Evolutionary conservation across 306 rosid genomes (phyloP).

Genomic region (Argentina anserina): DNA sequence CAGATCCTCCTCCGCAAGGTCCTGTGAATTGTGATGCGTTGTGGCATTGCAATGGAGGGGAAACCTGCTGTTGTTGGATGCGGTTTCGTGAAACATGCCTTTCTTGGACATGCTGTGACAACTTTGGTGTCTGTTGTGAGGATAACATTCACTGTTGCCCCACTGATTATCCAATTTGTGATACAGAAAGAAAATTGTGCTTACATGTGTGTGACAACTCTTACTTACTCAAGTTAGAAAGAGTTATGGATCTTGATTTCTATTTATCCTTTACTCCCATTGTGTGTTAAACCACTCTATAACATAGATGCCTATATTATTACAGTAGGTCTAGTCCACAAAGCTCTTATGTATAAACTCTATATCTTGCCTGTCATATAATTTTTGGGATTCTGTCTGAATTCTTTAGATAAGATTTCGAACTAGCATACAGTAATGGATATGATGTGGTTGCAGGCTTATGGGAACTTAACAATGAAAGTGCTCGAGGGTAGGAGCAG

Average conservation of each 20-base stretch:
- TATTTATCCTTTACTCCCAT: background rate
- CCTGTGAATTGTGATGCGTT: slow-evolving; percentile 55
- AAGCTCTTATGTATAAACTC: background rate
- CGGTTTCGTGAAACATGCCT: slow-evolving; percentile 58
- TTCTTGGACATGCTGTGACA: slow-evolving; percentile 66
- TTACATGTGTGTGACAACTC: slow-evolving; percentile 51
- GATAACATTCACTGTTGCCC: slow-evolving; percentile 75
- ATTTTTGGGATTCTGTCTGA: too few relatives aligned
- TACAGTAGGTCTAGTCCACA: background rate
- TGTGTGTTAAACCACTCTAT: background rate
- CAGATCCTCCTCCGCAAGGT: slow-evolving; percentile 78
- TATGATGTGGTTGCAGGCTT: slow-evolving; percentile 34
- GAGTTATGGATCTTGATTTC: background rate
- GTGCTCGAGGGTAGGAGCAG: slow-evolving; percentile 23
- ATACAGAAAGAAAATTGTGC: slow-evolving; percentile 44
- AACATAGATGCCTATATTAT: too few relatives aligned
- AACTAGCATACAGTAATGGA: slow-evolving; percentile 3
- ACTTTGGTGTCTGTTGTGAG: slow-evolving; percentile 71
- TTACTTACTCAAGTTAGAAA: background rate
- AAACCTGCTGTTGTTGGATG: slow-evolving; percentile 73
- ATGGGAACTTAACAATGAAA: slow-evolving; percentile 39
- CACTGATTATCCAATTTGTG: slow-evolving; percentile 68
- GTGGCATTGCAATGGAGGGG: slow-evolving; percentile 26
- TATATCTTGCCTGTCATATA: background rate
- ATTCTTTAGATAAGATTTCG: too few relatives aligned